These are phyloP conservation scores for Passiflora organensis DNA, from an alignment of 345 rosid genomes.

Conservation along the genomic window DNA sequence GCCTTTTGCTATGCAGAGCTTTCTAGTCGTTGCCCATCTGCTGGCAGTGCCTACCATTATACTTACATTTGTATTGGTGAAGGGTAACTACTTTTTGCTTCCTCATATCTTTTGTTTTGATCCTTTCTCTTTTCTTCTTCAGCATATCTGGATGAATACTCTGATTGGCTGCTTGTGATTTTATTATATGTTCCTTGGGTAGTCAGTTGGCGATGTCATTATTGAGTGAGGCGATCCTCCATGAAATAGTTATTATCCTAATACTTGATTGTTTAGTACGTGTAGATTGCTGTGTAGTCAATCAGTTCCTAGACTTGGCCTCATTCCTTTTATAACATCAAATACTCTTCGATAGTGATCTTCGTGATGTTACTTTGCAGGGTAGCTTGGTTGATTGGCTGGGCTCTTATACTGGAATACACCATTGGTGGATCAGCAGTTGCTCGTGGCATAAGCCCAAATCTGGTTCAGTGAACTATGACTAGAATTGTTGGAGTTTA, in stretches of 20 bases:
- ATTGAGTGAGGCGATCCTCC: no score
- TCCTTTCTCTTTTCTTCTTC: not conserved
- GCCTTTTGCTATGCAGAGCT: constrained; percentile 98
- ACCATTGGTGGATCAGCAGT: constrained; percentile 94
- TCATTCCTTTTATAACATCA: no score
- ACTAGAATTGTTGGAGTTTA: constrained; percentile 1
- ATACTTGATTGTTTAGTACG: no score
- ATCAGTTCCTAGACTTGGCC: no score
- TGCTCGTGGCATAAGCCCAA: constrained; percentile 88
- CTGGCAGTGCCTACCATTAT: constrained; percentile 99
- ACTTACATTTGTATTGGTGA: constrained; percentile 91
- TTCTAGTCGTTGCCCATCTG: constrained; percentile 92
- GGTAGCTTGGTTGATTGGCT: constrained; percentile 93
- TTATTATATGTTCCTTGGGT: no score
- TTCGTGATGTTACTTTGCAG: constrained; percentile 29
- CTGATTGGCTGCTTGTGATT: no score
- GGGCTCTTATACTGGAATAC: constrained; percentile 90
- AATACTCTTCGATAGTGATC: no score
- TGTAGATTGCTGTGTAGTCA: no score
- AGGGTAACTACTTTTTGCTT: constrained; percentile 39
- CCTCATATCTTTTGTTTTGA: not conserved
- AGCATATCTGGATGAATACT: not conserved
- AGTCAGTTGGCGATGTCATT: no score
- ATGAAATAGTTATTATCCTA: no score
- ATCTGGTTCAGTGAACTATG: constrained; percentile 47